These are phyloP conservation scores for Penicillium cinerascens DNA, from an alignment of 495 filamentous ascomycete species.

Conservation along the genomic window DNA sequence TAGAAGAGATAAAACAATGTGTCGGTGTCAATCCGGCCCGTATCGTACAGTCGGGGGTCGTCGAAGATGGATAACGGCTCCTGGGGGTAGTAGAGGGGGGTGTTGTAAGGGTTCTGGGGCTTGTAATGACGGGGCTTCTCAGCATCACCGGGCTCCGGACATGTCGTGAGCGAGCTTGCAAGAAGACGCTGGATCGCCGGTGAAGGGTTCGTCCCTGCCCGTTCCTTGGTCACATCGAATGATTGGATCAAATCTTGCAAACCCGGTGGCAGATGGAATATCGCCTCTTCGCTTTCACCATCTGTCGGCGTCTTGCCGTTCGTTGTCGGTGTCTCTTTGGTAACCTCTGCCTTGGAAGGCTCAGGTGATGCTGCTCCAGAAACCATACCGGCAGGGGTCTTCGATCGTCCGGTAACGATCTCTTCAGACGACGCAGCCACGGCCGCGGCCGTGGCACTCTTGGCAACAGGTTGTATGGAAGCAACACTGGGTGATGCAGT, in stretches of 20 bases:
- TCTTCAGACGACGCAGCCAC: constrained; percentile 36
- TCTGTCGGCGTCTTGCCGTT: constrained; percentile 37
- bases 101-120: constrained; percentile 73
- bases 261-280: constrained; percentile 90
- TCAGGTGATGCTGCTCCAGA: constrained; percentile 17
- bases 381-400: constrained; percentile 38
- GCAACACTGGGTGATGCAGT: constrained; percentile 52
- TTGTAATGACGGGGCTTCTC: constrained; percentile 80
- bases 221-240: constrained; percentile 77
- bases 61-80: constrained; percentile 87
- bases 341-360: constrained; percentile 40
- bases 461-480: constrained; percentile 51
- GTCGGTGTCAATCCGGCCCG: constrained; percentile 79
- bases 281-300: constrained; percentile 60
- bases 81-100: constrained; percentile 83
- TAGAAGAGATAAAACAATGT: constrained; percentile 99
- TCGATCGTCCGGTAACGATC: constrained; percentile 34
- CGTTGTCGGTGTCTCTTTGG: constrained; percentile 22
- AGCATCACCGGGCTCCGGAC: constrained; percentile 72
- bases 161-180: constrained; percentile 61
- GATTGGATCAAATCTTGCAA: constrained; percentile 87
- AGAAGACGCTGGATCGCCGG: constrained; percentile 70
- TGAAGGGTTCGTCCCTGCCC: constrained; percentile 51
- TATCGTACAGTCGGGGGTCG: constrained; percentile 78
- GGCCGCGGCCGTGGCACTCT: constrained; percentile 31